Evolutionary conservation across 2,329 filamentous ascomycete genomes (phyloP), one percentile per base, ranked within the genome.

Genomic region (Periglandula ipomoeae): DNA sequence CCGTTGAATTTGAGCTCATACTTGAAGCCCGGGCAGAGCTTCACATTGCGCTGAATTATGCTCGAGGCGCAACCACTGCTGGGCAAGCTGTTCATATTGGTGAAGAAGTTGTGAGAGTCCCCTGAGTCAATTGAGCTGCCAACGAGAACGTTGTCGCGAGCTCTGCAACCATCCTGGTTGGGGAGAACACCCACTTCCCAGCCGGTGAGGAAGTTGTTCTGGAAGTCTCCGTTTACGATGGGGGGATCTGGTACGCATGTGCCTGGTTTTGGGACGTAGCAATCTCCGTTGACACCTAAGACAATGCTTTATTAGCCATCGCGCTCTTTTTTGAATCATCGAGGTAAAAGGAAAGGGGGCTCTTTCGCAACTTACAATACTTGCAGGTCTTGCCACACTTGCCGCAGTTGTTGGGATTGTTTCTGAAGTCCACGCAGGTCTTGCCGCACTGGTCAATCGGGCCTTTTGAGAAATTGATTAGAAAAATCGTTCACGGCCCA

Each of bases 371-470:
- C 44, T 27, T 6, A 40, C 44, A 46, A 35, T 46, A 46, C 22
- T 22, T 27, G 19, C 44, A 46, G 15, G 22, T 15, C n/a, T 9
- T 46, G 17, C 44, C 44, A 26, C 44, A 46, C 23, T 37, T 38
- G 10, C 44, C 44, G 35, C 44, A 46, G 35, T 46, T 19, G 17
- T 22, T 39, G 35, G 44, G 44, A 17, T 17, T 46, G 44, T 46
- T 19, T n/a, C 23, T 40, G 9, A 46, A 19, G 35, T 40, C 26
- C 2, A 46, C n/a, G 35, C 44, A 46, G 9, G 44, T 39, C 11
- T 7, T 32, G 17, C 44, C 44, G 35, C 44, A 46, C 32, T 46
- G 44, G n/a, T 30, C 17, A 10, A 23, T 11, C 2, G 35, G 44
- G 15, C 44, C 44, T 46, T 9, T 11, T 34, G 11, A 19, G 13